A percentile compares a stretch with the other conserved stretches of the same genome.
Evolutionary conservation across 179 eudicot genomes (phyloP).

Genomic region (Beta corolliflora): DNA sequence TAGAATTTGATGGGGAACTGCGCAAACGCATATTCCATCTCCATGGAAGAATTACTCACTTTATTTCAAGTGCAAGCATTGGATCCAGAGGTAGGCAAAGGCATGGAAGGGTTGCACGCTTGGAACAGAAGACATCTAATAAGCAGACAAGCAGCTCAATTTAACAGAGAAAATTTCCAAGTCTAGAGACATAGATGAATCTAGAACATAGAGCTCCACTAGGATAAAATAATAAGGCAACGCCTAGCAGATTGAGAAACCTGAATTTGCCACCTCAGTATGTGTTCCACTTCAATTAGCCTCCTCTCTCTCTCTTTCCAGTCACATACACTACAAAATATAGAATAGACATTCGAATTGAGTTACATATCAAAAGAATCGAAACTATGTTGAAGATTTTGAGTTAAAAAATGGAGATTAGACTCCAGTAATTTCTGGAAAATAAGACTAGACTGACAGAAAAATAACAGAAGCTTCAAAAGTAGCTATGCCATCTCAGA

Average conservation of each 20-base stretch:
- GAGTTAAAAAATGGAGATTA: neutral
- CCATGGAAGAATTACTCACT: constrained; percentile 38
- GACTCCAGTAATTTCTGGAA: neutral
- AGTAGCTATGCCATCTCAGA: neutral
- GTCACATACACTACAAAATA: constrained; percentile 73
- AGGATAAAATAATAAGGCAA: constrained; percentile 4
- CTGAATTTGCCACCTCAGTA: constrained; percentile 90
- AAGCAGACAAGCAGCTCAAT: constrained; percentile 17
- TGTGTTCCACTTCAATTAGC: constrained; percentile 84
- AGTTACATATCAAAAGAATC: neutral
- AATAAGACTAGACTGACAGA: constrained; percentile 5
- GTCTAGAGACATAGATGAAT: neutral
- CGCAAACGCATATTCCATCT: too few species aligned
- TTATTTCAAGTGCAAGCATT: constrained; percentile 89
- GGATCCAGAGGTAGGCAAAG: constrained; percentile 98
- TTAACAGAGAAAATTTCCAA: constrained; percentile 8
- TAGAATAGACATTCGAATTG: neutral
- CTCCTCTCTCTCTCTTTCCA: constrained; percentile 92
- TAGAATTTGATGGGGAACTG: too few species aligned
- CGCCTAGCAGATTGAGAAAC: constrained; percentile 34
- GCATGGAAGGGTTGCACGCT: constrained; percentile 99
- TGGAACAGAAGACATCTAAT: constrained; percentile 83
- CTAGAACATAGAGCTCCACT: neutral
- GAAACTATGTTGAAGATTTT: neutral
- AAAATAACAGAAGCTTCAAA: neutral